Evolutionary conservation across 768 basidiomycete species (phyloP).

Genomic region (Tulasnella sp.): DNA sequence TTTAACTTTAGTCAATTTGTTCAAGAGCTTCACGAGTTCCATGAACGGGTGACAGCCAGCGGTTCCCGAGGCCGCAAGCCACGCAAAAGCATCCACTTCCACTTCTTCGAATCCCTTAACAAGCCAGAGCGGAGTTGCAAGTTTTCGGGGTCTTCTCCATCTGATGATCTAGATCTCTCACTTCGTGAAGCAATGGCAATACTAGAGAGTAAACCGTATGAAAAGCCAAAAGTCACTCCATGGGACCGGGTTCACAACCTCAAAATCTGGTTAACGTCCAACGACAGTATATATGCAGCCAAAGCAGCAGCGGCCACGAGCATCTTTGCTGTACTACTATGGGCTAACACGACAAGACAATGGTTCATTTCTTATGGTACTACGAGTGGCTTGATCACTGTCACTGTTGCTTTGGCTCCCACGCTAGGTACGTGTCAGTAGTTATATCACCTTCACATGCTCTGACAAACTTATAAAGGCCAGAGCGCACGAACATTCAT

Average conservation of each 20-base stretch:
- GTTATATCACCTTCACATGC: not conserved
- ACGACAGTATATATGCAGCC: slow-evolving; percentile 20
- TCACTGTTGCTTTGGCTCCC: slow-evolving; percentile 23
- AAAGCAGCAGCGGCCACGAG: slow-evolving; percentile 20
- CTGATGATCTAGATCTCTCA: slow-evolving; percentile 15
- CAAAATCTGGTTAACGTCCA: slow-evolving; percentile 14
- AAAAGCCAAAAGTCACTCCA: not conserved
- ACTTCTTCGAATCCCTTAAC: slow-evolving; percentile 21
- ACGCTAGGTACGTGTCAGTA: not conserved
- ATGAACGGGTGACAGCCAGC: slow-evolving; percentile 16
- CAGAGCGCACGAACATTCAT: slow-evolving; percentile 23
- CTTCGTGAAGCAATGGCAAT: slow-evolving; percentile 22
- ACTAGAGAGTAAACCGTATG: slow-evolving; percentile 17
- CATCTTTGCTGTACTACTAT: slow-evolving; percentile 22
- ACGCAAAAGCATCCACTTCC: slow-evolving; percentile 18
- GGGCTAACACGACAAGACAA: slow-evolving; percentile 18
- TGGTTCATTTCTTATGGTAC: slow-evolving; percentile 23
- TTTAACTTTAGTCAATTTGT: slow-evolving; percentile 20
- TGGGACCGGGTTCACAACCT: slow-evolving; percentile 16
- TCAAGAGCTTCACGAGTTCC: slow-evolving; percentile 18
- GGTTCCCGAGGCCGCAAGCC: slow-evolving; percentile 3
- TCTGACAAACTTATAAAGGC: slow-evolving; percentile 13
- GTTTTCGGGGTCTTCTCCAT: not conserved
- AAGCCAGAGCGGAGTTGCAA: not conserved
- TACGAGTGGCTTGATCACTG: slow-evolving; percentile 23